phyloP scores from a whole-genome alignment of 495 filamentous ascomycete genomes.

The Lasiosphaeria miniovina region DNA sequence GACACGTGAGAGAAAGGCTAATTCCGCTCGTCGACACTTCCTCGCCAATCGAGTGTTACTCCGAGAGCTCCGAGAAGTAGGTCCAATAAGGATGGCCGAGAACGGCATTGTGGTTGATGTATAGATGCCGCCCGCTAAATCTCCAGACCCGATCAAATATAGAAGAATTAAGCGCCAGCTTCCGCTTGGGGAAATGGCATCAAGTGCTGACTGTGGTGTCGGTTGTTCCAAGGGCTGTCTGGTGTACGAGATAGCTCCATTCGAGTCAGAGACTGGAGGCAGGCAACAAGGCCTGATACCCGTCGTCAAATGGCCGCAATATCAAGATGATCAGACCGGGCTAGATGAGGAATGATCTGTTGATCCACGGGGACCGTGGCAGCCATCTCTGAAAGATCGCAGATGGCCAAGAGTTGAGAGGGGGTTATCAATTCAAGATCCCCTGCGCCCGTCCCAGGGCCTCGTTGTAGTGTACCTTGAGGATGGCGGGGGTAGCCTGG shows the following conservation, averaged over 20 bases:
- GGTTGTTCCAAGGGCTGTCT: not conserved
- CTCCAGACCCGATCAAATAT: constrained; percentile 4
- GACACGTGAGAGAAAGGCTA: constrained; percentile 14
- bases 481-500: constrained; percentile 25
- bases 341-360: not conserved
- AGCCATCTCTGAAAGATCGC: not conserved
- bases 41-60: constrained; percentile 19
- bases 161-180: constrained; percentile 9
- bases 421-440: constrained; percentile 6
- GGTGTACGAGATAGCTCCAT: constrained; percentile 8
- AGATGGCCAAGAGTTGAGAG: not conserved
- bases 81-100: not conserved
- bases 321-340: constrained; percentile 1
- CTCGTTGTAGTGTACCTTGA: constrained; percentile 27
- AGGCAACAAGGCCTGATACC: not conserved
- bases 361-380: not conserved
- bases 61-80: not conserved
- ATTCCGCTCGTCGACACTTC: constrained; percentile 26
- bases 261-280: constrained; percentile 6
- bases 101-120: constrained; percentile 5
- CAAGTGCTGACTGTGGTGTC: constrained; percentile 9
- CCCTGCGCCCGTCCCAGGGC: constrained; percentile 19
- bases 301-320: constrained; percentile 6
- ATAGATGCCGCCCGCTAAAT: constrained; percentile 12
- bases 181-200: constrained; percentile 3